Evolutionary conservation across 345 rosid genomes (phyloP).

Genomic region (Aquilaria malaccensis): DNA sequence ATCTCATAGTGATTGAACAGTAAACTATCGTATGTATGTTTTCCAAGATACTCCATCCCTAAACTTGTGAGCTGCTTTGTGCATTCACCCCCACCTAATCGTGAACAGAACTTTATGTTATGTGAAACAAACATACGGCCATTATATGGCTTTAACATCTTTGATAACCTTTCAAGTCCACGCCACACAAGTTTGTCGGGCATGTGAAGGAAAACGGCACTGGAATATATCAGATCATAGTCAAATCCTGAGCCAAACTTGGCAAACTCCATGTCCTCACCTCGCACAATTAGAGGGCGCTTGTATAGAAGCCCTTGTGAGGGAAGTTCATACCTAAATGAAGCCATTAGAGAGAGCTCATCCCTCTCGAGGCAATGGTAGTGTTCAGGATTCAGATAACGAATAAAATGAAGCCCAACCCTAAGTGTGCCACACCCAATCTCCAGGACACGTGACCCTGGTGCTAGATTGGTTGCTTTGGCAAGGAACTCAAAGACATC

Average conservation of each 20-base stretch:
- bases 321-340: slow-evolving; percentile 90
- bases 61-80: slow-evolving; percentile 53
- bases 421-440: slow-evolving; percentile 96
- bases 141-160: slow-evolving; percentile 61
- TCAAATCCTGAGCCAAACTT: slow-evolving; percentile 48
- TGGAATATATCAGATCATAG: slow-evolving; percentile 90
- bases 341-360: slow-evolving; percentile 95
- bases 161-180: slow-evolving; percentile 71
- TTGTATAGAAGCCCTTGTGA: slow-evolving; percentile 83
- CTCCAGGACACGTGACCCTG: slow-evolving; percentile 65
- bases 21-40: slow-evolving; percentile 80
- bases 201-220: slow-evolving; percentile 98
- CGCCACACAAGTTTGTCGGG: slow-evolving; percentile 93
- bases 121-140: slow-evolving; percentile 93
- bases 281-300: slow-evolving; percentile 74
- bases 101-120: slow-evolving; percentile 82
- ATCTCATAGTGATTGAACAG: slow-evolving; percentile 93
- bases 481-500: slow-evolving; percentile 94
- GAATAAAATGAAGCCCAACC: slow-evolving; percentile 90
- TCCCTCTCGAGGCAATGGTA: slow-evolving; percentile 91
- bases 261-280: slow-evolving; percentile 89
- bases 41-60: slow-evolving; percentile 75
- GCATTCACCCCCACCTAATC: slow-evolving; percentile 79
- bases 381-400: slow-evolving; percentile 51
- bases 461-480: slow-evolving; percentile 38